Evolutionary conservation across 208 protist species (phyloP).

Genomic region (Trypanosoma cruzi): DNA sequence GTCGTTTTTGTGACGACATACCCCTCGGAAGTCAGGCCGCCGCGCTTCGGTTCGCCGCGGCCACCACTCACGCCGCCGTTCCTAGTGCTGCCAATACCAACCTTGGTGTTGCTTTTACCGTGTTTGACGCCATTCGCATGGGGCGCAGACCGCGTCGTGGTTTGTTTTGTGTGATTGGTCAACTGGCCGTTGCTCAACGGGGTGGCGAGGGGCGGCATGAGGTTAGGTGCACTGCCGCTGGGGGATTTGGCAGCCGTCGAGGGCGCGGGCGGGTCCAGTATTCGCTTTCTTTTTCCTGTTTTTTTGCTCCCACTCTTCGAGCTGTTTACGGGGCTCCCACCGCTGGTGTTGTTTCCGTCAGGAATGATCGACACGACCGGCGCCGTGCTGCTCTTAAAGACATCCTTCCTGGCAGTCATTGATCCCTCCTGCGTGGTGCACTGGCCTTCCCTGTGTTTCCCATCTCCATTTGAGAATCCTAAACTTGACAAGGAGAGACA

Average conservation of each 20-base stretch:
- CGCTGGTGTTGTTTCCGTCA: background rate
- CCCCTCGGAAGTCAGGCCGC: background rate
- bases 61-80: background rate
- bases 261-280: background rate
- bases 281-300: background rate
- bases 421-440: background rate
- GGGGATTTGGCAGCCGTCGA: background rate
- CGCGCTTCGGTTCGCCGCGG: background rate
- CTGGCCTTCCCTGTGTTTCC: conserved; percentile 1
- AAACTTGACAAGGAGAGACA: conserved; percentile 13
- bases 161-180: background rate
- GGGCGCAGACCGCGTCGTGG: background rate
- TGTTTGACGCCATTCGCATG: background rate
- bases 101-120: background rate
- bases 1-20: background rate
- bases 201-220: background rate
- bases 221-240: background rate
- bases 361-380: conserved; percentile 11
- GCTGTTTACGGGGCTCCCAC: background rate
- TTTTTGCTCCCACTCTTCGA: background rate
- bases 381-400: conserved; percentile 1
- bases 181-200: background rate
- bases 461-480: background rate
- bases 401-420: background rate
- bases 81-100: background rate